Evolutionary conservation across 495 filamentous ascomycete species (phyloP), one percentile per base, ranked within the genome.

Genomic region (Terfezia boudieri): DNA sequence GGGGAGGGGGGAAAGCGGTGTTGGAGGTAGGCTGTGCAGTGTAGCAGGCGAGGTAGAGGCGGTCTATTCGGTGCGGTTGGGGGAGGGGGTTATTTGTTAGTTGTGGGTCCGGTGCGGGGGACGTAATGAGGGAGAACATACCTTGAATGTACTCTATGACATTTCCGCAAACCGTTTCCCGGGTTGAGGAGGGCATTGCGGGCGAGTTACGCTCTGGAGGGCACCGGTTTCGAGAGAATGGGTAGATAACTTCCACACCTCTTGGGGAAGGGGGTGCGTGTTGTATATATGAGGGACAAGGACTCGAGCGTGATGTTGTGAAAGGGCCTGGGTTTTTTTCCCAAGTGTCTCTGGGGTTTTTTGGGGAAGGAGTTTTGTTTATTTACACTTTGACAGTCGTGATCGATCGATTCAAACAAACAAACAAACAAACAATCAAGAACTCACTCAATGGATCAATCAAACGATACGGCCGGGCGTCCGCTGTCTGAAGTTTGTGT

Each of bases 41-140:
- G 65, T 95, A 99, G 50, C 87, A 84, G 56, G 86, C 92, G 54
- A 96, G 78, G 67, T 96, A 99, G 35, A 99, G 75, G 46, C 87
- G 87, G 68, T 94, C 90, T 95, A 69, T 59, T 50, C 49, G 53
- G 66, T 71, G 55, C 69, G 14, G 36, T 46, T 35, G 17, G 16
- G 22, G 37, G 8, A n/a, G 46, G 32, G 53, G n/a, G n/a, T n/a
- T 12, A 16, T 12, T n/a, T 12, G 43, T 53, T 12, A 23, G 23
- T 7, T 12, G 22, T 53, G 26, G 4, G 26, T 7, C 4, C 26
- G 7, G 26, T 32, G 26, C 7, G 26, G 26, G 7, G 26, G 7
- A 32, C 4, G 26, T 32, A 7, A 7, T 7, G 35, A 51, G 41
- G 16, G 46, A 17, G 16, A 14, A 55, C 62, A 57, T 65, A 84